phyloP scores from a whole-genome alignment of 306 rosid species.

The Lupinus albus region DNA sequence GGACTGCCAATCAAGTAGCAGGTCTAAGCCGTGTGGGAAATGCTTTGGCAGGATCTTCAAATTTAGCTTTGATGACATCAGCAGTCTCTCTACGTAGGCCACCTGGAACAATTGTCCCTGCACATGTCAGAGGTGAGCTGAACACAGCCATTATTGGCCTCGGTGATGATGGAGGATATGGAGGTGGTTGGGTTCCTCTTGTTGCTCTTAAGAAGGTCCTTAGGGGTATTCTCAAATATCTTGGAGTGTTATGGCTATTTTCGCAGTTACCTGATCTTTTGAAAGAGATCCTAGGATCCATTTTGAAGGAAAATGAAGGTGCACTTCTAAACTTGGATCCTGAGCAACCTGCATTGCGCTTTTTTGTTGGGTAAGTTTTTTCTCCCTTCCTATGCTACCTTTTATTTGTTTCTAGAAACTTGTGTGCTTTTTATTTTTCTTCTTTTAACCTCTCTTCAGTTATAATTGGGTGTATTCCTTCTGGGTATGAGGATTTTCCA shows the following conservation, averaged over 20 bases:
- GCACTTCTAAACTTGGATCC: slow-evolving; percentile 93
- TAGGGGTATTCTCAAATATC: slow-evolving; percentile 96
- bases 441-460: background rate
- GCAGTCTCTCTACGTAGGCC: slow-evolving; percentile 75
- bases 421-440: background rate
- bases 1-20: slow-evolving; percentile 78
- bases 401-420: background rate
- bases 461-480: slow-evolving; percentile 4
- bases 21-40: slow-evolving; percentile 78
- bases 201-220: slow-evolving; percentile 97
- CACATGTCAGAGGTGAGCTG: slow-evolving; percentile 94
- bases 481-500: slow-evolving; percentile 11
- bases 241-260: slow-evolving; percentile 97
- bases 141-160: slow-evolving; percentile 99
- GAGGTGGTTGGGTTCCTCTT: slow-evolving; percentile 99
- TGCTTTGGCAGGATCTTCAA: slow-evolving; percentile 78
- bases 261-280: slow-evolving; percentile 94
- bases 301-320: slow-evolving; percentile 98
- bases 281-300: slow-evolving; percentile 92
- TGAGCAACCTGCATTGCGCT: slow-evolving; percentile 98
- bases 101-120: slow-evolving; percentile 93
- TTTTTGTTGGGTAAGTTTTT: slow-evolving; percentile 88
- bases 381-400: background rate
- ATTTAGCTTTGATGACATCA: slow-evolving; percentile 66
- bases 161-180: slow-evolving; percentile 99